Conservation (phyloP, 2,329 filamentous ascomycete genomes). For the Aphanoascus verrucosus region DNA sequence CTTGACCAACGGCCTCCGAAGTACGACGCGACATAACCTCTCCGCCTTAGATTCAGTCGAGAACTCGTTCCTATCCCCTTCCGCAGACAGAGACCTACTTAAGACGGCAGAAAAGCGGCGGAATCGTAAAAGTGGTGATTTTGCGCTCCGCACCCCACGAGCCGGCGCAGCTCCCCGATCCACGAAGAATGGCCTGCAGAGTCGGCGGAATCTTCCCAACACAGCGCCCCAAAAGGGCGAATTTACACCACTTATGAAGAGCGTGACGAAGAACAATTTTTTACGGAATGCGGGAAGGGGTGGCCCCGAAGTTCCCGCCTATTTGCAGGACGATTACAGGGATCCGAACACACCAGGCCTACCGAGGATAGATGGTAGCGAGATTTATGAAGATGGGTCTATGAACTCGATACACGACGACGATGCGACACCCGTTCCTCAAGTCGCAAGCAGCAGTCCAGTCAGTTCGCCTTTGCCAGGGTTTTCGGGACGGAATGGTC, state of each 20-base stretch:
- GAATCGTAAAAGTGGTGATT: constrained; percentile 40
- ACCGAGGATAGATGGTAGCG: constrained; percentile 60
- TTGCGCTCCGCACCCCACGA: constrained; percentile 62
- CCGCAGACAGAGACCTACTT: constrained; percentile 64
- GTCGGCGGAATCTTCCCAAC: constrained; percentile 59
- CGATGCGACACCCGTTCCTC: constrained; percentile 62
- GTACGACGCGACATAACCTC: constrained; percentile 31
- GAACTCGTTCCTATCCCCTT: constrained; percentile 72
- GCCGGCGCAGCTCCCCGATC: constrained; percentile 46
- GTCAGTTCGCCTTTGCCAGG: constrained; percentile 72
- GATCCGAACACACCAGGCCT: constrained; percentile 64
- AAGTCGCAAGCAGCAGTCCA: constrained; percentile 65
- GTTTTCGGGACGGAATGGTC: constrained; percentile 52
- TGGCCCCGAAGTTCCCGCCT: constrained; percentile 57
- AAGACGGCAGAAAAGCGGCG: constrained; percentile 60
- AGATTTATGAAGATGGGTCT: constrained; percentile 52
- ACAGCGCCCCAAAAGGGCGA: constrained; percentile 53
- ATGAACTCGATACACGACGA: constrained; percentile 53
- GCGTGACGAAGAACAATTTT: constrained; percentile 57
- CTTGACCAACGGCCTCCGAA: constrained; percentile 55
- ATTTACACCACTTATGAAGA: constrained; percentile 89
- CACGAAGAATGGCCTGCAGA: constrained; percentile 46
- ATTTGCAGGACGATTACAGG: constrained; percentile 49
- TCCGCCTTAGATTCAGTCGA: constrained; percentile 67
- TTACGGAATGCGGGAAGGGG: constrained; percentile 45